Conservation (phyloP, 495 filamentous ascomycete species). For the Clohesyomyces aquaticus region DNA sequence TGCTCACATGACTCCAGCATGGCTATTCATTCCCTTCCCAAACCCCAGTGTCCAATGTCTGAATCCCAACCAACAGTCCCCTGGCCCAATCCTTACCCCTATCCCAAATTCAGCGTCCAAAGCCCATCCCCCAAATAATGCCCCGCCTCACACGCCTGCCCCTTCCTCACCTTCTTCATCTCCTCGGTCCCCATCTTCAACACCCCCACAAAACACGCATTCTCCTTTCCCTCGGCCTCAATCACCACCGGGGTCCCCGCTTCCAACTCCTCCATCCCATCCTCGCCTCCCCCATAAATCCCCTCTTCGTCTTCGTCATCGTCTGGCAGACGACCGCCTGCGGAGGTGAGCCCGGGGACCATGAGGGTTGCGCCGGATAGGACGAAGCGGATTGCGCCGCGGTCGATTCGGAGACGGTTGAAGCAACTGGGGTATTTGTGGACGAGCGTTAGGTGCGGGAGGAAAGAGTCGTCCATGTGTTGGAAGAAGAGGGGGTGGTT, state of each 20-base stretch:
- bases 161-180: slow-evolving; percentile 90
- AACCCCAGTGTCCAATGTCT: background rate
- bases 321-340: slow-evolving; percentile 76
- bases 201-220: slow-evolving; percentile 85
- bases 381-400: slow-evolving; percentile 96
- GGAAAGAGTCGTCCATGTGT: slow-evolving; percentile 73
- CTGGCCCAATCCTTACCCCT: slow-evolving; percentile 9
- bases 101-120: slow-evolving; percentile 80
- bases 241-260: slow-evolving; percentile 83
- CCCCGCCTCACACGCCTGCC: slow-evolving; percentile 85
- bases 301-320: slow-evolving; percentile 46
- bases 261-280: slow-evolving; percentile 65
- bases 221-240: slow-evolving; percentile 88
- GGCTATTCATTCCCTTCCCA: background rate
- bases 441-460: slow-evolving; percentile 66
- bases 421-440: slow-evolving; percentile 66
- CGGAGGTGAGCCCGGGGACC: slow-evolving; percentile 85
- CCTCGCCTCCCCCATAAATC: slow-evolving; percentile 52
- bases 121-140: slow-evolving; percentile 95
- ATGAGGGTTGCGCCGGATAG: slow-evolving; percentile 90
- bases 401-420: slow-evolving; percentile 74
- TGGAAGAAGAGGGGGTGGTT: slow-evolving; percentile 84
- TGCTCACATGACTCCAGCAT: no score
- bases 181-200: slow-evolving; percentile 88
- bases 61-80: slow-evolving; percentile 2